These are phyloP conservation scores for Starmerella potacharoeniae DNA, from an alignment of 805 yeast species.

Conservation along the genomic window DNA sequence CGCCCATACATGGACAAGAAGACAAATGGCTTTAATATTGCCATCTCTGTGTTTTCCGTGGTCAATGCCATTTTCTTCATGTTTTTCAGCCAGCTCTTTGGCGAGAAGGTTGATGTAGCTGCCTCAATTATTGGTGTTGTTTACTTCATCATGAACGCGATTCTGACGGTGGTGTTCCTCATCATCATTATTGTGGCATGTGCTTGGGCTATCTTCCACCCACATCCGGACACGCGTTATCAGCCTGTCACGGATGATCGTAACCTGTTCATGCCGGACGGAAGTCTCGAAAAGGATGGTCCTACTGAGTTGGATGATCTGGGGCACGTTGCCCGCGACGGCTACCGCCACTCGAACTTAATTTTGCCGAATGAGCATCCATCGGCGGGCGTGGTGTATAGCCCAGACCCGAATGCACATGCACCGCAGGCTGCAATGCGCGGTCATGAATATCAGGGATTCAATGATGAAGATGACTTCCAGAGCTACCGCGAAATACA, in stretches of 20 bases:
- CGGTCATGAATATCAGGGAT: background rate
- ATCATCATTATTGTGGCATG: conserved; percentile 83
- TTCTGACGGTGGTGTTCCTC: conserved; percentile 68
- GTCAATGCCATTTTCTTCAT: conserved; percentile 77
- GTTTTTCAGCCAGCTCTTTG: conserved; percentile 76
- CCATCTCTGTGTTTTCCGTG: conserved; percentile 66
- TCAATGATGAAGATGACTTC: conserved; percentile 4
- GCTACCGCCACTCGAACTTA: conserved; percentile 23
- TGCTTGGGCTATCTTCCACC: conserved; percentile 66
- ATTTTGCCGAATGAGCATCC: background rate
- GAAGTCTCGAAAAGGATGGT: conserved; percentile 17
- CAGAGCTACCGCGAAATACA: conserved; percentile 15
- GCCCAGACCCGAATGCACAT: background rate
- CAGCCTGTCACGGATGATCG: conserved; percentile 96
- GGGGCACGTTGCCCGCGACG: conserved; percentile 41
- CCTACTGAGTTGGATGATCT: conserved; percentile 61
- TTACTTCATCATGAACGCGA: conserved; percentile 80
- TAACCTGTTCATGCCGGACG: conserved; percentile 63
- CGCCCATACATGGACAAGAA: conserved; percentile 92
- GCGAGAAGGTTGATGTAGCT: conserved; percentile 67
- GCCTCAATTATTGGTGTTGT: conserved; percentile 86
- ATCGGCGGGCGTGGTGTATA: background rate
- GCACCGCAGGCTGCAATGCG: conserved; percentile 5
- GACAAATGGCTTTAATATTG: conserved; percentile 86
- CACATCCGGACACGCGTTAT: conserved; percentile 90